Evolutionary conservation across 139 green algal genomes (phyloP), one percentile per base, ranked within the genome.

Genomic region (Desmodesmus armatus): DNA sequence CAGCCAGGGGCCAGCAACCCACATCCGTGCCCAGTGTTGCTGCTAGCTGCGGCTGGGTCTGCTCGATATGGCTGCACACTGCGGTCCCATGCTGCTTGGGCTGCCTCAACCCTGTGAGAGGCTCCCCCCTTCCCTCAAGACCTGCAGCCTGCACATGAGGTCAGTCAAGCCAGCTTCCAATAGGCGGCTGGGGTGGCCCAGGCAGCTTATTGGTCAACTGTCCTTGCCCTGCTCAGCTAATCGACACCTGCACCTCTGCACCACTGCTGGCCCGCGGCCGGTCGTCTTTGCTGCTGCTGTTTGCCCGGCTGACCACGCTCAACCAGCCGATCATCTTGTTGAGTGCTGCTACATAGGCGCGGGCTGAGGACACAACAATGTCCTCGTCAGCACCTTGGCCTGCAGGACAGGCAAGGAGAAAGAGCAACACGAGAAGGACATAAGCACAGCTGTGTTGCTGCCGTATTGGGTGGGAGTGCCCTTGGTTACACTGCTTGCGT

Each of bases 261-360:
- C 40, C 55, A 7, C 76, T 31, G 7, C 37, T 73, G 15, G 76
- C 76, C 3, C 55, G 53, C 0, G 76, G 76, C 35, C 76, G 39
- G 43, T 82, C 37, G n/a, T n/a, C n/a, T n/a, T n/a, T n/a, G 55
- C 76, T 82, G 76, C 55, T 71, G 37, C 72, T 37, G 27, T 27
- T 25, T 47, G 62, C 15, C 41, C 78, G 43, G 40, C 41, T 63
- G 19, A 75, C 63, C 21, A 76, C 78, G 37, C 78, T 90, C 66
- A 97, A 79, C 85, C 87, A 96, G 13, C 87, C 77, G 55, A 99
- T 96, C 92, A 99, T 95, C 90, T 99, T 99, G 93, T 99, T 99
- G 6, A 99, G 87, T 5, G 97, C 97, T 39, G 76, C 90, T 44
- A 98, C 84, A 90, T 99, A 99, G 2, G 97, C 97, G 19, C 96